These are phyloP conservation scores for Thelonectria rubi DNA, from an alignment of 2,329 filamentous ascomycete genomes.

Conservation along the genomic window DNA sequence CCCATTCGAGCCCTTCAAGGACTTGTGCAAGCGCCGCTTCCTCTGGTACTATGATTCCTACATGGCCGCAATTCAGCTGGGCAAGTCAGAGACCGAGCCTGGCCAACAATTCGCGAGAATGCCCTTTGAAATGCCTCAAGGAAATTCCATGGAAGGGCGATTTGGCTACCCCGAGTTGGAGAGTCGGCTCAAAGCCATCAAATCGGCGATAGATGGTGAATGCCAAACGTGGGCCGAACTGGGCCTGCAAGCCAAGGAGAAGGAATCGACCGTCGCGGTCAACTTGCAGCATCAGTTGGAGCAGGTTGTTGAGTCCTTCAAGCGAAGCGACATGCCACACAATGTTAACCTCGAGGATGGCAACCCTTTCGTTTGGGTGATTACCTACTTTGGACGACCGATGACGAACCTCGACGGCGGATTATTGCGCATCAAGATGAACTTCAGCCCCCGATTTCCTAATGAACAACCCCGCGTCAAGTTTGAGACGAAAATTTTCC, in stretches of 20 bases:
- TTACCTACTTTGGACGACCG: slow-evolving; percentile 90
- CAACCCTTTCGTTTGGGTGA: slow-evolving; percentile 88
- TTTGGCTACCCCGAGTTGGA: slow-evolving; percentile 84
- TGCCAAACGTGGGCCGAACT: slow-evolving; percentile 74
- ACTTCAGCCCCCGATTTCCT: slow-evolving; percentile 86
- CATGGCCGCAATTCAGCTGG: slow-evolving; percentile 73
- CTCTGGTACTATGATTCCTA: slow-evolving; percentile 97
- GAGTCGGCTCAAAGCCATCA: slow-evolving; percentile 73
- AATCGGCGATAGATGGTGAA: slow-evolving; percentile 76
- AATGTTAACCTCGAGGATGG: slow-evolving; percentile 79
- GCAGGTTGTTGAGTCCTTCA: slow-evolving; percentile 80
- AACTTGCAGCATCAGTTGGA: slow-evolving; percentile 87
- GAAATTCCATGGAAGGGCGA: slow-evolving; percentile 85
- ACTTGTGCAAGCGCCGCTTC: slow-evolving; percentile 90
- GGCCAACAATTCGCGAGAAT: slow-evolving; percentile 76
- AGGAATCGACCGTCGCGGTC: slow-evolving; percentile 79
- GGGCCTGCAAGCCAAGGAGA: slow-evolving; percentile 68
- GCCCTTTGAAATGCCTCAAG: slow-evolving; percentile 78
- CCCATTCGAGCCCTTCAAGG: slow-evolving; percentile 86
- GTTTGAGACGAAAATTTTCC: slow-evolving; percentile 84
- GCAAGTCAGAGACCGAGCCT: slow-evolving; percentile 69
- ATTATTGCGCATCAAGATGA: slow-evolving; percentile 82
- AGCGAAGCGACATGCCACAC: slow-evolving; percentile 74
- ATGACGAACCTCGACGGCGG: slow-evolving; percentile 95
- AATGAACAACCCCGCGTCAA: slow-evolving; percentile 86